Conservation (phyloP, 306 rosid species). For the Quercus bicolor region DNA sequence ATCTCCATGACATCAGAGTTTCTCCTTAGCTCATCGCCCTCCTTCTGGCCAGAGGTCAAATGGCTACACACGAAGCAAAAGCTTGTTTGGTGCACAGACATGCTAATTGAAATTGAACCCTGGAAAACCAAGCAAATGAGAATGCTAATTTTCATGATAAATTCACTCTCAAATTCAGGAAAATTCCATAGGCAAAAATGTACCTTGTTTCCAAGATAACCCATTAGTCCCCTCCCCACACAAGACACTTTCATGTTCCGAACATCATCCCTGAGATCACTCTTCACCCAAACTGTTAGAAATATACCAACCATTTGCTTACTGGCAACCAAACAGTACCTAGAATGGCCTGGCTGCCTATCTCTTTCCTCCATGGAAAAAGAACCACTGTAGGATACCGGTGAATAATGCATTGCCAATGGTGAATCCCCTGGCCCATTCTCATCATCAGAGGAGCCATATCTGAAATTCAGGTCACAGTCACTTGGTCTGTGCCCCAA, state of each 20-base stretch:
- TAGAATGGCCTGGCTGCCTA: constrained; percentile 63
- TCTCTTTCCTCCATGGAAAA: constrained; percentile 74
- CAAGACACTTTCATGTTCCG: constrained; percentile 89
- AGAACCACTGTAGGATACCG: constrained; percentile 51
- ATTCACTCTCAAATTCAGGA: constrained; percentile 1
- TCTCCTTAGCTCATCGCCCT: constrained; percentile 93
- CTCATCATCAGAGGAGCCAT: constrained; percentile 93
- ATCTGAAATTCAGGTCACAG: constrained; percentile 67
- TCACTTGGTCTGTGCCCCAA: constrained; percentile 72
- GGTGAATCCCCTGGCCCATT: constrained; percentile 73
- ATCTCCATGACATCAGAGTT: constrained; percentile 97
- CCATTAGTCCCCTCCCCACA: constrained; percentile 98
- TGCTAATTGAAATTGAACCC: constrained; percentile 98
- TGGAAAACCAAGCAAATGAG: constrained; percentile 51
- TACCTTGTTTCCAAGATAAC: constrained; percentile 99
- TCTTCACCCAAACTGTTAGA: constrained; percentile 84
- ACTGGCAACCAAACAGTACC: constrained; percentile 88
- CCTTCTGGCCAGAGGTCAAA: constrained; percentile 97
- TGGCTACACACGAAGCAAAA: constrained; percentile 98
- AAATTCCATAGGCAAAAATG: not conserved
- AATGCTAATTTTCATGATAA: constrained; percentile 3
- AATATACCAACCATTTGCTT: constrained; percentile 99
- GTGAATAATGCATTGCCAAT: constrained; percentile 52
- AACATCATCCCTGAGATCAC: constrained; percentile 72
- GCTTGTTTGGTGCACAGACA: constrained; percentile 96